Evolutionary conservation across 768 basidiomycete genomes (phyloP).

Genomic region (Kwoniella shandongensis): DNA sequence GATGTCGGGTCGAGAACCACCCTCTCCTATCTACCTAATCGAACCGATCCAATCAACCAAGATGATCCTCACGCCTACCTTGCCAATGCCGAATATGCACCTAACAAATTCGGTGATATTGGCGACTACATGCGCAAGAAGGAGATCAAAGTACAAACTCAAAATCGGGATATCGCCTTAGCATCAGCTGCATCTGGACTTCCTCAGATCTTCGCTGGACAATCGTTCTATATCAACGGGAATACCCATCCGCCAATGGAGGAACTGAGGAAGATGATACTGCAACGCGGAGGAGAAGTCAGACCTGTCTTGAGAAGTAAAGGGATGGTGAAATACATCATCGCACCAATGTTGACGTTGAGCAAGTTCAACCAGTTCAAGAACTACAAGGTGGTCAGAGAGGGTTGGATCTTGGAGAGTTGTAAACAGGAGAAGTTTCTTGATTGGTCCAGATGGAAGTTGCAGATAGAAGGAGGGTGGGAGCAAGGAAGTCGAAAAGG

Average conservation of each 20-base stretch:
- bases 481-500: conserved; percentile 44
- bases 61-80: conserved; percentile 40
- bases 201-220: conserved; percentile 66
- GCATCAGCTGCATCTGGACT: conserved; percentile 38
- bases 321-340: conserved; percentile 57
- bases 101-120: conserved; percentile 75
- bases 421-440: conserved; percentile 66
- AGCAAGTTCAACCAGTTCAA: conserved; percentile 85
- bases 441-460: conserved; percentile 73
- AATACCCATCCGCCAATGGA: conserved; percentile 84
- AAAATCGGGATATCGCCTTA: conserved; percentile 52
- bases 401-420: conserved; percentile 85
- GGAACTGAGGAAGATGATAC: conserved; percentile 73
- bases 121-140: conserved; percentile 90
- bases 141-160: conserved; percentile 70
- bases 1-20: conserved; percentile 15
- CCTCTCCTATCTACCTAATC: conserved; percentile 41
- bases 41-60: conserved; percentile 24
- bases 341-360: conserved; percentile 86
- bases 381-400: conserved; percentile 82
- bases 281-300: conserved; percentile 78
- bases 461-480: conserved; percentile 47
- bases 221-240: conserved; percentile 89
- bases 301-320: conserved; percentile 56
- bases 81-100: conserved; percentile 61